A percentile compares a stretch with the other conserved stretches of the same genome.
phyloP scores from a whole-genome alignment of 2,329 filamentous ascomycete species.

The Orbilia ellipsospora region DNA sequence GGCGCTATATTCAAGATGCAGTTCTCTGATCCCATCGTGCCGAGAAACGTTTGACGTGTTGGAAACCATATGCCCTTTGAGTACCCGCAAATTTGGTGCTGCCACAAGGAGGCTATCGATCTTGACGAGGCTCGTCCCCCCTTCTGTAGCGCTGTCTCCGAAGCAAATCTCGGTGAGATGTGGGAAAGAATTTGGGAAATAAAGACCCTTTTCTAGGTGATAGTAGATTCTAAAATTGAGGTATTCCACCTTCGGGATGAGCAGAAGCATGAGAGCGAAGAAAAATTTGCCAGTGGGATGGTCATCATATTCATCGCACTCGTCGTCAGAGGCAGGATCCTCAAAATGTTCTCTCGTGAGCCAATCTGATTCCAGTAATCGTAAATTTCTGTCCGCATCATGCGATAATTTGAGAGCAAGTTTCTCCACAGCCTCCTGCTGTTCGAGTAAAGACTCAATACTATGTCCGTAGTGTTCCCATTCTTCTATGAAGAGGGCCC shows the following conservation, averaged over 20 bases:
- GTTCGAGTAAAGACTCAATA: background rate
- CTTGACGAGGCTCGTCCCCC: background rate
- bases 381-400: too few relatives aligned
- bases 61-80: background rate
- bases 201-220: background rate
- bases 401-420: background rate
- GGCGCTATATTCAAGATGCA: background rate
- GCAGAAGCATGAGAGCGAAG: background rate
- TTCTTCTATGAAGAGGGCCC: background rate
- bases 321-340: too few relatives aligned
- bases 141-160: background rate
- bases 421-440: background rate
- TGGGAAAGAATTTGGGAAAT: background rate
- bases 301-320: too few relatives aligned
- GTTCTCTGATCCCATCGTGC: background rate
- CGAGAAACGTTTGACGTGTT: background rate
- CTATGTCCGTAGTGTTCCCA: background rate
- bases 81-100: background rate
- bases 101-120: background rate
- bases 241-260: background rate
- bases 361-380: too few relatives aligned
- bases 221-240: background rate
- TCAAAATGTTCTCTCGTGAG: too few relatives aligned
- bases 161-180: background rate
- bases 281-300: background rate